Evolutionary conservation across 73 alveolate species (phyloP), one percentile per base, ranked within the genome.

Genomic region (Paramecium primaurelia): DNA sequence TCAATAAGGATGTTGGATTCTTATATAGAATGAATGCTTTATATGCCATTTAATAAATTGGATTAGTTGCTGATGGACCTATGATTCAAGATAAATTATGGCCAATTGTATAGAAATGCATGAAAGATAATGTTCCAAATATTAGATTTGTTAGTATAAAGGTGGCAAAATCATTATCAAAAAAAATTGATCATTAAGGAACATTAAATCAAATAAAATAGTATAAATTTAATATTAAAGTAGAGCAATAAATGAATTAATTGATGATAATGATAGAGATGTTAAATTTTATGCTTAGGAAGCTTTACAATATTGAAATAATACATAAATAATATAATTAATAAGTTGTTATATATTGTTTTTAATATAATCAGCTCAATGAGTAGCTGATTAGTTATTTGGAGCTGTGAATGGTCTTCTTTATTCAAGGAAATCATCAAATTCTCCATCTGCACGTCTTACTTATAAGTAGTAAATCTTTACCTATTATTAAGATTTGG

Each of bases 71-170:
- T 77, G 96, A 54, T 85, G 92, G 92, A 75, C 97, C 96, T 71
- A 96, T 96, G 86, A 95, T 95, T 26, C 93, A 97, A 59, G 97
- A 95, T 10, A 96, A 93, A 84, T 89, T 98, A 12, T 95, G 96
- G 49, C 99, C 99, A 40, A 93, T 97, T 59, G 91, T 98, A 44
- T 85, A 69, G 22, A 96, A 95, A 89, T 98, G 98, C 11, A 94
- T 97, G 94, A 96, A 97, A 64, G 99, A 98, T 86, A 94, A 93
- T 77, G 98, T 98, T 83, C 98, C 99, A 0, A 98, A 98, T 93
- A 98, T 98, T 20, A 96, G 97, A 85, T 97, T 98, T 95, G 94
- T 95, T 58, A 97, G 97, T 20, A 93, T 97, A 58, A 97, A 96
- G 92, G 95, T 98, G 45, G 94, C 97, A 86, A 96, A 95, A 86